Evolutionary conservation across 202 grass and related monocot genomes (phyloP).

Genomic region (Panicum hallii): DNA sequence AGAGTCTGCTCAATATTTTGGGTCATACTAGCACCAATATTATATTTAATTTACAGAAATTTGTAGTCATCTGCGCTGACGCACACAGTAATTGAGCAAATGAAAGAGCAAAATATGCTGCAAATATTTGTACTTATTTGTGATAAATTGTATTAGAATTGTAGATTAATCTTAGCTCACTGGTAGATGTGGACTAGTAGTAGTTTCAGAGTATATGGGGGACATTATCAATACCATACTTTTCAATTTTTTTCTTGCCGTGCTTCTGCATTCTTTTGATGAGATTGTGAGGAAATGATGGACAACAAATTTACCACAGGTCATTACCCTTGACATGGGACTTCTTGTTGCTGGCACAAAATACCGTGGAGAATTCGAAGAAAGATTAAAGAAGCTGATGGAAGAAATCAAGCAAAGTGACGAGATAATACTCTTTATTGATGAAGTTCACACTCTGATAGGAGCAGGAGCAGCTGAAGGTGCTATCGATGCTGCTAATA

Average conservation of each 20-base stretch:
- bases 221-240: neutral
- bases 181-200: neutral
- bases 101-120: neutral
- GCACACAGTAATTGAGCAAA: neutral
- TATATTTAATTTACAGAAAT: too few species aligned
- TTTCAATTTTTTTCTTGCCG: neutral
- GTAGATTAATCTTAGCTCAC: neutral
- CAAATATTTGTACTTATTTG: neutral
- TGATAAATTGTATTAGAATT: neutral
- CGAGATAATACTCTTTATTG: conserved; percentile 91
- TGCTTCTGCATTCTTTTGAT: conserved; percentile 15
- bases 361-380: conserved; percentile 90
- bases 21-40: too few species aligned
- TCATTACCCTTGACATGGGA: conserved; percentile 88
- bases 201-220: neutral
- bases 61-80: neutral
- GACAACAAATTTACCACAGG: conserved; percentile 38
- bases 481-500: conserved; percentile 88
- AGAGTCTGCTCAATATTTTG: conserved; percentile 7
- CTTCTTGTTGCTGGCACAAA: conserved; percentile 88
- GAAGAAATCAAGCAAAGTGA: conserved; percentile 91
- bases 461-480: conserved; percentile 85
- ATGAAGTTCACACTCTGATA: conserved; percentile 87
- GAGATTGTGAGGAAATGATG: conserved; percentile 1
- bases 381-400: conserved; percentile 85